Conservation (phyloP, 1,284 basidiomycete genomes). For the Marasmius sp. region DNA sequence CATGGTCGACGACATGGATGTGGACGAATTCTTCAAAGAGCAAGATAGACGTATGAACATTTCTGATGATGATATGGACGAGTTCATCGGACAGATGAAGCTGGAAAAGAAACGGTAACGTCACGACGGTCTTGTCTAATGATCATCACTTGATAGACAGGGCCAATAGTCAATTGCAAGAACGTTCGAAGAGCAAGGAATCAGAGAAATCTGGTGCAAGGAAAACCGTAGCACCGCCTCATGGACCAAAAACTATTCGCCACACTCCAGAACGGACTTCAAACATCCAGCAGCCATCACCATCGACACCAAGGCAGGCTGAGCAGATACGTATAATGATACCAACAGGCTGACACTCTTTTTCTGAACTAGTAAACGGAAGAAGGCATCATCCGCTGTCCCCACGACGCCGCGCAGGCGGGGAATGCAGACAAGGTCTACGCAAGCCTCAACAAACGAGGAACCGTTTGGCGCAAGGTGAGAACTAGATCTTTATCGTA, state of each 20-base stretch:
- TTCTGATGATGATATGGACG: slow-evolving; percentile 45
- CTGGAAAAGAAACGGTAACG: background rate
- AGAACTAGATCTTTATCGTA: background rate
- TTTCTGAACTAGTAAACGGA: background rate
- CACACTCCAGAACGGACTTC: background rate
- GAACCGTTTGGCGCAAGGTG: background rate
- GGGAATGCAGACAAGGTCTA: background rate
- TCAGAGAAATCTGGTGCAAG: background rate
- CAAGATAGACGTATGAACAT: slow-evolving; percentile 52
- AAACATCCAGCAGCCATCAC: background rate
- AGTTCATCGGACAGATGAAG: slow-evolving; percentile 27
- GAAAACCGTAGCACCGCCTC: background rate
- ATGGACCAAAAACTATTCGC: background rate
- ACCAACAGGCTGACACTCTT: background rate
- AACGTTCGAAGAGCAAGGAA: background rate
- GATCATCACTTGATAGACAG: background rate
- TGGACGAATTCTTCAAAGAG: slow-evolving; percentile 50
- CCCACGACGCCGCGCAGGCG: background rate
- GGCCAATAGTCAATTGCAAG: background rate
- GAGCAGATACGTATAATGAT: background rate
- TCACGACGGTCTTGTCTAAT: background rate
- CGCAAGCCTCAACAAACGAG: background rate
- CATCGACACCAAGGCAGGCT: background rate
- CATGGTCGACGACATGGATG: slow-evolving; percentile 29
- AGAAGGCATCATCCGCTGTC: background rate